Base-by-base conservation (phyloP, 768 basidiomycete species). In the Pleurotus tuber-regium region DNA sequence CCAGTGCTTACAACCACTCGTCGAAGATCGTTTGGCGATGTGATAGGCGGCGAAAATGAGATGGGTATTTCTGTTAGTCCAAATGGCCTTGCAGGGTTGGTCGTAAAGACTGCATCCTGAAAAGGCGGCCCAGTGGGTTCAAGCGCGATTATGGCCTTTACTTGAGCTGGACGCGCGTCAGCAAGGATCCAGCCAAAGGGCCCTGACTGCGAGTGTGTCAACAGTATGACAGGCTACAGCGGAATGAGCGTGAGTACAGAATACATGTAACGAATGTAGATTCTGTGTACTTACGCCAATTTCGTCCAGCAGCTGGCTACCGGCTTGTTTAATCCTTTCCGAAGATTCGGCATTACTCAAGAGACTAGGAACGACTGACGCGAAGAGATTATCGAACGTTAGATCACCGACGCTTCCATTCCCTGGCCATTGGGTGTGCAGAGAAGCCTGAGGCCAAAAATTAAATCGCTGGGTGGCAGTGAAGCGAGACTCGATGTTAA, bases 361-460 rank as follows among this genome's bases (percentile, higher is more conserved):
- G 14, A 79, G 64, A 38, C 66, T 59, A 4, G 76, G 77, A 16
- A 75, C 61, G 3, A 67, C 67, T 1, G 78, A 74, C 4, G 68
- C 65, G 50, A 71, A 80, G 55, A 79, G 76, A 18, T 62, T 61
- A 39, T 80, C 70, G 48, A 79, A 80, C 7, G 59, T 58, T 0
- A 67, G 56, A 46, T 80, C 79, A 3, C 77, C 76, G 24, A 63
- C 58, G 42, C 63, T 70, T n/a, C 79, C 79, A 46, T 70, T 74
- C 12, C 79, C 79, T 2, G 76, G 77, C 79, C 79, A 80, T 52
- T 79, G 77, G 0, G 75, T 79, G 41, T 77, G 76, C 36, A 76
- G 58, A 1, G 53, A 36, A 26, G 72, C 65, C 47, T 73, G 64
- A 1, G 72, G 63, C 72, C 72, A 74, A 24, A 71, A 56, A 19